Base-by-base conservation (phyloP, 2,329 filamentous ascomycete species). In the Talaromyces amestolkiae region DNA sequence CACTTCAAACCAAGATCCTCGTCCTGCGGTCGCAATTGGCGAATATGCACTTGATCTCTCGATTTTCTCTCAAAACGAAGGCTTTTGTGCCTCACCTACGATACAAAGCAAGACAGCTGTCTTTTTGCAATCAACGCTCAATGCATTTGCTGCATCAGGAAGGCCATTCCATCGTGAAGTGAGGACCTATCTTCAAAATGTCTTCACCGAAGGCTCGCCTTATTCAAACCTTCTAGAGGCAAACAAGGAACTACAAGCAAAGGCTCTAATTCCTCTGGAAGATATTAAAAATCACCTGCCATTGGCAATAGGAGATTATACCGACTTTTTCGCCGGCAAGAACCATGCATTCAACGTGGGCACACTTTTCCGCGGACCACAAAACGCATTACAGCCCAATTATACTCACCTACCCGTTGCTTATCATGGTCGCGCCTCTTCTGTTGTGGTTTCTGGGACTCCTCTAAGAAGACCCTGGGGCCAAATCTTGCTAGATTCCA, bases 401-500 rank as follows among this genome's bases (percentile, higher is more conserved):
- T 96, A 95, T 76, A 90, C 85, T 65, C 89, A 93, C 71, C 81
- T 96, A 0, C 92, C 91, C 0, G 89, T 95, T 7, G 91, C 88
- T 11, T 96, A 96, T 72, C 91, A 95, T 74, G 90, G 91, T 1
- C 86, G 91, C 54, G 87, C 91, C 1, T 92, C 90, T 1, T 91
- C 88, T n/a, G 84, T 94, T 15, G 89, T 93, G 0, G 83, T 91
- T 5, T 92, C 90, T 0, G 90, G 90, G 5, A 92, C 91, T 0
- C 84, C 86, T 1, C 86, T 95, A 63, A 82, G 84, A n/a, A 84
- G 91, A 45, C 91, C 91, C 0, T 84, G 86, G 49, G 92, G 92
- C 1, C 92, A 95, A 77, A 88, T 93, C 66, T 76, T 93, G 19
- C 78, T 84, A 37, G 85, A 91, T 70, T 87, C 89, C 0, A 75